These are phyloP conservation scores for Torulaspora maleeae DNA, from an alignment of 805 yeast species.

Conservation along the genomic window DNA sequence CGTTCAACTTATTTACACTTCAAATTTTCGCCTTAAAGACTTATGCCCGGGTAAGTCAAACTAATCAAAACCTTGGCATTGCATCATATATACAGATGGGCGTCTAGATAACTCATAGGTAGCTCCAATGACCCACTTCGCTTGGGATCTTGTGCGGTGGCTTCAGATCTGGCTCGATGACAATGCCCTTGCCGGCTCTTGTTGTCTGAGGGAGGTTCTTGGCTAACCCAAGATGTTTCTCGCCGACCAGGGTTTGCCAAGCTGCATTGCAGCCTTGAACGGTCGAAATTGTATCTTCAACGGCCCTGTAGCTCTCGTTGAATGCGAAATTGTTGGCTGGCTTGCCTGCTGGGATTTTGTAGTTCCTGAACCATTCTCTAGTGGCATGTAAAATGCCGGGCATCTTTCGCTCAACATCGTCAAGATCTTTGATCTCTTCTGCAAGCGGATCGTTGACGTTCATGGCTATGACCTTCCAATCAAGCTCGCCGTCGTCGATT, in stretches of 20 bases:
- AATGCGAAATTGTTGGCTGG: conserved; percentile 71
- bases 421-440: conserved; percentile 51
- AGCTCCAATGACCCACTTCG: conserved; percentile 38
- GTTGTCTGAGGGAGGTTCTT: conserved; percentile 33
- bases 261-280: conserved; percentile 61
- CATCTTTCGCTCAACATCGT: conserved; percentile 61
- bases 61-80: background rate
- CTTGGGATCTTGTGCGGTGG: conserved; percentile 39
- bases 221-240: conserved; percentile 36
- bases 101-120: conserved; percentile 4
- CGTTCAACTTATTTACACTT: conserved; percentile 5
- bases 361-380: conserved; percentile 75
- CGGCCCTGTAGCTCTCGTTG: conserved; percentile 59
- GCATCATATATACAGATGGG: background rate
- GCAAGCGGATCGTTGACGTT: conserved; percentile 65
- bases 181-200: conserved; percentile 54
- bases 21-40: conserved; percentile 6
- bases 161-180: conserved; percentile 18
- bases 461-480: conserved; percentile 84
- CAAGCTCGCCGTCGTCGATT: conserved; percentile 92
- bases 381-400: conserved; percentile 71
- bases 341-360: conserved; percentile 80
- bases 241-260: conserved; percentile 57
- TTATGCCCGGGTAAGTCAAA: background rate
- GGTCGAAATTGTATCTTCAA: conserved; percentile 53